A percentile compares a stretch with the other conserved stretches of the same genome.
These are phyloP conservation scores for Penicillium bovifimosum DNA, from an alignment of 495 filamentous ascomycete genomes.

Conservation along the genomic window DNA sequence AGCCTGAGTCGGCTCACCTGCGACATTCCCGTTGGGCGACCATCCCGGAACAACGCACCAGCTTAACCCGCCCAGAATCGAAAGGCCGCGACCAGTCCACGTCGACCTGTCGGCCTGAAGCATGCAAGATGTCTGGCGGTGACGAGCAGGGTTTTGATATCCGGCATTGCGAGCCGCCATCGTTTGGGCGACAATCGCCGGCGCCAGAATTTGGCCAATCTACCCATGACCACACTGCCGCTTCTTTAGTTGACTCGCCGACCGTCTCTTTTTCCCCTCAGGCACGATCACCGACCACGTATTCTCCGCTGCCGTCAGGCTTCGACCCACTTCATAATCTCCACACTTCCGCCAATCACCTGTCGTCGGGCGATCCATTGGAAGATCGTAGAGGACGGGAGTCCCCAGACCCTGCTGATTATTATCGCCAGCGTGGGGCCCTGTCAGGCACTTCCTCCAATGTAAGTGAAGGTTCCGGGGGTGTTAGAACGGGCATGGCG, in stretches of 20 bases:
- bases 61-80: conserved; percentile 27
- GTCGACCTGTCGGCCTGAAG: conserved; percentile 26
- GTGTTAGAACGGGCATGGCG: conserved; percentile 22
- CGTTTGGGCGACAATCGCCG: conserved; percentile 39
- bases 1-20: conserved; percentile 36
- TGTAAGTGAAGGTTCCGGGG: conserved; percentile 22
- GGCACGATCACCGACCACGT: conserved; percentile 25
- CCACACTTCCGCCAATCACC: conserved; percentile 22
- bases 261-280: conserved; percentile 22
- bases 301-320: conserved; percentile 19
- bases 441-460: conserved; percentile 20
- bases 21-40: conserved; percentile 37
- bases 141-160: conserved; percentile 38
- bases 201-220: conserved; percentile 26
- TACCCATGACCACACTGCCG: conserved; percentile 20
- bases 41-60: conserved; percentile 45
- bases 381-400: conserved; percentile 18
- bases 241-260: conserved; percentile 21
- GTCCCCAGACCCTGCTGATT: conserved; percentile 51
- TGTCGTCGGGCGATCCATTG: conserved; percentile 9
- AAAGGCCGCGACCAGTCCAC: conserved; percentile 30
- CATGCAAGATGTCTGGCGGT: conserved; percentile 47
- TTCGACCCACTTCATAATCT: conserved; percentile 18
- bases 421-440: conserved; percentile 39
- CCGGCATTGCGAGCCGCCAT: conserved; percentile 29